Base-by-base conservation (phyloP, 257 asterid species). In the Lithospermum erythrorhizon region DNA sequence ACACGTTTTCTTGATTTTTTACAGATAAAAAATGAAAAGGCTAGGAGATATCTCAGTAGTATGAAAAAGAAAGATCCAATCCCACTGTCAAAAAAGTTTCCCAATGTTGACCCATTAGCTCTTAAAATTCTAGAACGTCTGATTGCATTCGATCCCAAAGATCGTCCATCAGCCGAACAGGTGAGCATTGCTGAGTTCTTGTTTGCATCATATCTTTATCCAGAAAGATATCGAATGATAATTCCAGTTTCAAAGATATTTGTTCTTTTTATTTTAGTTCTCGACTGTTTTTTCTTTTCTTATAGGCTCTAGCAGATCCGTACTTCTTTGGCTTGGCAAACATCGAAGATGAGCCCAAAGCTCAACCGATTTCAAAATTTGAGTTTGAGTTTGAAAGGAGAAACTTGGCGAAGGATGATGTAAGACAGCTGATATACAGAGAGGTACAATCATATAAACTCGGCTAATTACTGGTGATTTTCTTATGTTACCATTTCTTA, bases 11-110 rank as follows among this genome's bases (percentile, higher is more conserved):
- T 59, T 73, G 65, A 58, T 70, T 49, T 57, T 22, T 6, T 73
- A 62, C 83, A 90, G 97, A 87, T 90, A 71, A 86, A 89, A 61
- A 90, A 87, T 81, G 98, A 91, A 61, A 91, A 91, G 75, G 95
- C 98, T 6, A 73, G 96, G 59, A 81, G 95, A 76, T 91, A 78
- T 73, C 81, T 91, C 77, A 84, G 87, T 72, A 81, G 84, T 83
- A 88, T 88, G 95, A 82, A 75, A 66, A 88, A 78, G 77, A 91
- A 88, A 70, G 65, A 79, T 57, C 84, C 85, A 53, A 62, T 86
- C 21, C 79, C 95, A 22, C 79, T 91, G 25, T 71, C 89, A 7
- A 82, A 86, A 58, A 86, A 82, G 71, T 85, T 88, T 64, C 96
- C 96, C 3, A 68, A 79, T 58, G 82, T 82, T 10, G 94, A 91